Base-by-base conservation (phyloP, 208 protist species). In the Acanthamoeba triangularis region DNA sequence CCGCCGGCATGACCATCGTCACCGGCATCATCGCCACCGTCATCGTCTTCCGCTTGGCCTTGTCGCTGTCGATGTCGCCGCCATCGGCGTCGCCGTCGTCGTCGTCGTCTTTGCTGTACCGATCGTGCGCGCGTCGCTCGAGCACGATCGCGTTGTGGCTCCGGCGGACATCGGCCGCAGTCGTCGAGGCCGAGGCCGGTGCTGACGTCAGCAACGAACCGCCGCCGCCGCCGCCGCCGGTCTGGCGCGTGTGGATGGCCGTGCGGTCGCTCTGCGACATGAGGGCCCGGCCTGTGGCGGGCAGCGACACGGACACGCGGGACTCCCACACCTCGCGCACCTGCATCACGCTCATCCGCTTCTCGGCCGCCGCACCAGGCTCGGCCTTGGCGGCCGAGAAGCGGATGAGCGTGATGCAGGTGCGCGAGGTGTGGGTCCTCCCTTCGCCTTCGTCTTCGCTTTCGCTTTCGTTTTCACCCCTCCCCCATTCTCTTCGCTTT, bases 231-330 rank as follows among this genome's bases (percentile, higher is more conserved):
- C 49, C 6, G 35, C 1, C 13, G 37, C 37, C 52, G 11, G 44
- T 28, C 69, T 25, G 65, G 10, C 65, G 28, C 65, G 28, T 74
- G 65, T 41, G 28, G 10, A 74, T 8, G 65, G 74, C 74, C 44
- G 74, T 33, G 74, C 74, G 74, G 14, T 84, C 74, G 74, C 74
- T 84, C 74, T 84, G 74, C 74, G 74, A 84, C 65, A 74, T 74
- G 7, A 13, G 16, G 59, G 4, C 59, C 59, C 20, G 7, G 20
- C 20, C 59, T 1, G 25, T 30, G 3, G 59, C 25, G 59, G 74
- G 7, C 25, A 84, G 30, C 25, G 35, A 54, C 41, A 84, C 16
- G n/a, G 74, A 56, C 37, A 54, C 11, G 18, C 74, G 74, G 16
- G 74, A 37, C 44, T 84, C 74, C 74, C 74, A 84, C n/a, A 37